Evolutionary conservation across 805 yeast species (phyloP), one percentile per base, ranked within the genome.

Genomic region (Yamadazyma sp.): DNA sequence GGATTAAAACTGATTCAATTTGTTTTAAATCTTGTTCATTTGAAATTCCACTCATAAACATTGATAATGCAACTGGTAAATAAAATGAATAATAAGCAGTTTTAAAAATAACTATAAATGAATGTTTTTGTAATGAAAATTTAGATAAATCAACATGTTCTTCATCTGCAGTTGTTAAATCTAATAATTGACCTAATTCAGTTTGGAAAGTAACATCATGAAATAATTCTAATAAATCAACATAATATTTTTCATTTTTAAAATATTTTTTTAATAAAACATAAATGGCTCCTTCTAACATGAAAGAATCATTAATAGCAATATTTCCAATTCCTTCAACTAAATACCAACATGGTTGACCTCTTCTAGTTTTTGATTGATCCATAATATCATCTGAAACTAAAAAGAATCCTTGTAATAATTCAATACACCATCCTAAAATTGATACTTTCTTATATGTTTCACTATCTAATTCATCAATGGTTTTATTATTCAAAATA

Each of bases 331-430:
- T 96, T 25, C 78, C 78, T 47, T 76, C 79, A 23, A 67, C 75
- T 55, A 73, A 79, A 71, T 88, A 93, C 98, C 98, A 93, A 65
- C 98, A 93, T 47, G 96, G 93, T 66, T 91, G 97, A 41, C 97
- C 98, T 62, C 98, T 82, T 74, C 98, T 85, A 27, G 98, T 93
- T 60, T 86, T 83, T 22, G 96, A 85, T 49, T 80, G 78, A 62
- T 93, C 98, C 98, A 93, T 93, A 80, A 93, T 93, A 60, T 93
- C 98, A 60, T 93, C 98, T 21, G 98, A 94, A 38, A 93, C 98
- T 53, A 93, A 74, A 73, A 93, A 93, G 61, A 86, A 93, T 2
- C 97, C 98, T 67, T 91, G 98, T 49, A 91, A 72, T 47, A 93
- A 73, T 68, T 93, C 98, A 49, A 93, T 79, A 50, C 87, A 74